Conservation (phyloP, 2,329 filamentous ascomycete species). For the Clonostachys rhizophaga region DNA sequence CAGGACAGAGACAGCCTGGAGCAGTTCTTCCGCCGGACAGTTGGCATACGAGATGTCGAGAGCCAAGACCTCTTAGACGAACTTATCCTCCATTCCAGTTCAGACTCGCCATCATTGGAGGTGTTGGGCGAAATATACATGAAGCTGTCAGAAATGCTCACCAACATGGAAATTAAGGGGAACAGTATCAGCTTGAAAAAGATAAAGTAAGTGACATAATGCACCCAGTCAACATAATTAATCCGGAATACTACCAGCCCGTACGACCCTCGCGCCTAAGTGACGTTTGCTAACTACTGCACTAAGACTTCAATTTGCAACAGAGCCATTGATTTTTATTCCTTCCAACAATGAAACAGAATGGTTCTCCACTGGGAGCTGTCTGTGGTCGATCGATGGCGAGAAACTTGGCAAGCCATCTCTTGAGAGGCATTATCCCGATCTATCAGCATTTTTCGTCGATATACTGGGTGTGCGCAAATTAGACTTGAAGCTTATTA, state of each 20-base stretch:
- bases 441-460: conserved; percentile 13
- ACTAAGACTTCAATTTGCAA: no score
- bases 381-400: conserved; percentile 16
- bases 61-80: background rate
- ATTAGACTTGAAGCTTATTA: conserved; percentile 13
- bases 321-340: background rate
- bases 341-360: background rate
- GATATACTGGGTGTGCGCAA: conserved; percentile 10
- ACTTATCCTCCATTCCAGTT: background rate
- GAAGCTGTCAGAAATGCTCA: no score
- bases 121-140: no score
- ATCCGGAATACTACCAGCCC: no score
- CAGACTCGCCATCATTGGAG: no score
- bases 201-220: no score
- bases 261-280: no score
- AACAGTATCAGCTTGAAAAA: no score
- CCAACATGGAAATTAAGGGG: no score
- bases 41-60: background rate
- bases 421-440: conserved; percentile 11
- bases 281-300: no score
- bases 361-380: conserved; percentile 13
- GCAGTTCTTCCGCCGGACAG: background rate
- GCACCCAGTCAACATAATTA: no score
- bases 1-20: background rate
- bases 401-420: conserved; percentile 8